Evolutionary conservation across 495 filamentous ascomycete species (phyloP).

Genomic region (Elaphomyces granulatus): DNA sequence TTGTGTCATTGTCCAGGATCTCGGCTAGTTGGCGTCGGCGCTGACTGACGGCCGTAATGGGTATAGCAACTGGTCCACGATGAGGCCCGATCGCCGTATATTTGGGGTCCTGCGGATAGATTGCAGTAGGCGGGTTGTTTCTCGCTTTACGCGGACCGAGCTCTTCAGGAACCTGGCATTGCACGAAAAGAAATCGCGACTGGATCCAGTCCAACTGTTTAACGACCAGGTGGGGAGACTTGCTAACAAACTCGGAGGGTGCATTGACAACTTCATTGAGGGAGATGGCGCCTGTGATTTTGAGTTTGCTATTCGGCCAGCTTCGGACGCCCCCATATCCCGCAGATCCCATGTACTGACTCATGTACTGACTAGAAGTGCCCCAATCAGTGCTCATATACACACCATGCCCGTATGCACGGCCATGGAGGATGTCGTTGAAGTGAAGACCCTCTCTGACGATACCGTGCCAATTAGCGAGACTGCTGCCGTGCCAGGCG

Average conservation of each 20-base stretch:
- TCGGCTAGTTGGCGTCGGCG: constrained; percentile 13
- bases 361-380: neutral
- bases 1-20: neutral
- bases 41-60: constrained; percentile 33
- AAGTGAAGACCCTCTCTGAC: constrained; percentile 71
- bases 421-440: constrained; percentile 43
- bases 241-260: constrained; percentile 42
- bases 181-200: constrained; percentile 72
- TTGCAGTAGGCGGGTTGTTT: constrained; percentile 12
- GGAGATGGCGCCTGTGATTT: constrained; percentile 46
- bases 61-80: constrained; percentile 28
- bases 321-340: too few relatives aligned
- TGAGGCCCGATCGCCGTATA: constrained; percentile 27
- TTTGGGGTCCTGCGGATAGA: constrained; percentile 42
- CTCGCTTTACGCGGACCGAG: constrained; percentile 2
- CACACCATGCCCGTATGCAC: constrained; percentile 65
- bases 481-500: constrained; percentile 67
- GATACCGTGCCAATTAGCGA: constrained; percentile 84
- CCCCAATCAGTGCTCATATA: constrained; percentile 52
- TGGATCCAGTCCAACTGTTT: constrained; percentile 77
- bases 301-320: constrained; percentile 58
- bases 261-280: constrained; percentile 82
- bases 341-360: too few relatives aligned
- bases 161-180: constrained; percentile 14
- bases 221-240: constrained; percentile 48